A percentile compares a stretch with the other conserved stretches of the same genome.
These are phyloP conservation scores for Theobroma grandiflorum DNA, from an alignment of 441 rosid genomes.

Conservation along the genomic window DNA sequence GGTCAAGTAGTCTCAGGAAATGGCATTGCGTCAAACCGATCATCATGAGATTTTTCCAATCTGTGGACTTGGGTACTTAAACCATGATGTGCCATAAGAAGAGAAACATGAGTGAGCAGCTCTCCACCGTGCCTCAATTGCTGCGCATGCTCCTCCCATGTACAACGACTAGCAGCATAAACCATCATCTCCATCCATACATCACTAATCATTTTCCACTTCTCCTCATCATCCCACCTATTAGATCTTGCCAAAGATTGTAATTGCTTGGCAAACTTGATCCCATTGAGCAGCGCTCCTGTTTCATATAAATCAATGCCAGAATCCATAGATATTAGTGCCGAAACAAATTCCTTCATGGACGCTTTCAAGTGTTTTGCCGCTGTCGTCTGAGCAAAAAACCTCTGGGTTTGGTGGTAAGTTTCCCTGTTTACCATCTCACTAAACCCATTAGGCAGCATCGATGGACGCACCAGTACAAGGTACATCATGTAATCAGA, in stretches of 20 bases:
- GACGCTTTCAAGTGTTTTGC: background rate
- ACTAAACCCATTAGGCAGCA: slow-evolving; percentile 36
- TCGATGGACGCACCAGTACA: slow-evolving; percentile 6
- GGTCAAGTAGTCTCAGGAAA: background rate
- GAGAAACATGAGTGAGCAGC: slow-evolving; percentile 36
- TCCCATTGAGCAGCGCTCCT: slow-evolving; percentile 25
- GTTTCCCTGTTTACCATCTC: slow-evolving; percentile 29
- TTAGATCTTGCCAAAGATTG: background rate
- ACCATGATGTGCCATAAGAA: slow-evolving; percentile 37
- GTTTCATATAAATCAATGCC: background rate
- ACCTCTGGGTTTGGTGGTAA: background rate
- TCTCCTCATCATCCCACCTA: background rate
- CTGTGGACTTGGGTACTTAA: slow-evolving; percentile 1
- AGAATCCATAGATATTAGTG: background rate
- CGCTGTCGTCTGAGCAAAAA: background rate
- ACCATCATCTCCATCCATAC: slow-evolving; percentile 39
- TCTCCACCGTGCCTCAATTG: slow-evolving; percentile 35
- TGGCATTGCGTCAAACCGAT: background rate
- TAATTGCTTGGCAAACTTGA: background rate
- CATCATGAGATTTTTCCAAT: background rate
- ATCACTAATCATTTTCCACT: slow-evolving; percentile 26
- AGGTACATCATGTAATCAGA: slow-evolving; percentile 35
- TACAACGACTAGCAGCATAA: slow-evolving; percentile 27
- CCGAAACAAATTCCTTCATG: background rate
- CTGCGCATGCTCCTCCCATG: slow-evolving; percentile 30